phyloP scores from a whole-genome alignment of 1,139 yeast species.

The Pichia sp. region DNA sequence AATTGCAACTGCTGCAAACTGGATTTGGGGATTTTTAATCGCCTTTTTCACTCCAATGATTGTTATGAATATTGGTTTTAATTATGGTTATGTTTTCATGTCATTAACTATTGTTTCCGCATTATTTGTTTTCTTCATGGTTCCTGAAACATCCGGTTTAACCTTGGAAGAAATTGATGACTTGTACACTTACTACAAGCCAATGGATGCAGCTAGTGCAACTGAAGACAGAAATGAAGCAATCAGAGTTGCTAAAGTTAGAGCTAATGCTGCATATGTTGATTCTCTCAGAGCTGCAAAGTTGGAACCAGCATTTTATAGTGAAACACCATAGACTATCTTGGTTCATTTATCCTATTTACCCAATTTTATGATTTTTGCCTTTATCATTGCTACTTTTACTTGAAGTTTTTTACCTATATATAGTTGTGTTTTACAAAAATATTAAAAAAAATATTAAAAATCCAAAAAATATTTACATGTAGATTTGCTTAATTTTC shows the following conservation, averaged over 20 bases:
- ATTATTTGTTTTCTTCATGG: conserved; percentile 49
- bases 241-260: background rate
- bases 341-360: too few species aligned
- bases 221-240: conserved; percentile 1
- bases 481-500: background rate
- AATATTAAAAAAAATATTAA: too few species aligned
- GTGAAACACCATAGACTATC: too few species aligned
- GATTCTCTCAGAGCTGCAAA: too few species aligned
- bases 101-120: conserved; percentile 62
- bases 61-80: conserved; percentile 47
- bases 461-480: background rate
- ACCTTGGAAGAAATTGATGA: conserved; percentile 64
- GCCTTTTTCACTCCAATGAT: conserved; percentile 74
- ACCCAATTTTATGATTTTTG: too few species aligned
- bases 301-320: too few species aligned
- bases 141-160: conserved; percentile 54
- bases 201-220: conserved; percentile 12
- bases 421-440: too few species aligned
- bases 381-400: too few species aligned
- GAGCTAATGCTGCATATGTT: too few species aligned
- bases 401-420: too few species aligned
- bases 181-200: conserved; percentile 28
- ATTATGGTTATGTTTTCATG: conserved; percentile 73
- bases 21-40: conserved; percentile 78
- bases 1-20: conserved; percentile 70